Percentiles rank a stretch among this genome's conserved stretches.
Conservation (phyloP, 768 basidiomycete genomes). For the Boletus rufocinnamomeus region DNA sequence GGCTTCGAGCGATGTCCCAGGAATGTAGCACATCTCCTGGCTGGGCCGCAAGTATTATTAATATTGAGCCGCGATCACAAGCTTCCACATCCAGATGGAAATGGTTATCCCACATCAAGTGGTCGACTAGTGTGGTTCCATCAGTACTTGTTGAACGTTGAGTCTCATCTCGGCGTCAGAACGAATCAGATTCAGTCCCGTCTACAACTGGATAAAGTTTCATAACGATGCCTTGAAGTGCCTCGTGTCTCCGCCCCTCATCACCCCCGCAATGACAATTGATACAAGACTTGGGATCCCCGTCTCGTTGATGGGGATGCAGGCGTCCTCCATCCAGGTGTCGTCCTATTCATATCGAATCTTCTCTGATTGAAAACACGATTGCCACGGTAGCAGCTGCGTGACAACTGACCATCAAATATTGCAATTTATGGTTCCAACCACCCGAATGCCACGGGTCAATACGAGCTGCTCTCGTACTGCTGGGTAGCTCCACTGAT, state of each 20-base stretch:
- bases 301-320: slow-evolving; percentile 13
- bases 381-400: slow-evolving; percentile 18
- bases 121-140: slow-evolving; percentile 1
- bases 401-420: slow-evolving; percentile 11
- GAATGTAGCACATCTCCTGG: slow-evolving; percentile 17
- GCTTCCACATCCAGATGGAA: slow-evolving; percentile 17
- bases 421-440: slow-evolving; percentile 1
- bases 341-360: slow-evolving; percentile 21
- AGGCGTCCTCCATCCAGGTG: slow-evolving; percentile 9
- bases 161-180: slow-evolving; percentile 30
- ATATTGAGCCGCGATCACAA: slow-evolving; percentile 15
- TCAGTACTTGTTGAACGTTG: not conserved
- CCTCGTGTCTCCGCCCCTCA: slow-evolving; percentile 22
- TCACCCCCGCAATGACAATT: slow-evolving; percentile 25
- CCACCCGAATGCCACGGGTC: slow-evolving; percentile 11
- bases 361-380: slow-evolving; percentile 20
- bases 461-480: not conserved
- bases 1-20: slow-evolving; percentile 3
- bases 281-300: slow-evolving; percentile 18
- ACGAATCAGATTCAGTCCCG: slow-evolving; percentile 20
- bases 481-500: slow-evolving; percentile 3
- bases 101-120: slow-evolving; percentile 15
- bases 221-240: slow-evolving; percentile 16
- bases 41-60: slow-evolving; percentile 12
- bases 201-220: slow-evolving; percentile 22